Base-by-base conservation (phyloP, 2,329 filamentous ascomycete species). In the Sarocladium oryzae region DNA sequence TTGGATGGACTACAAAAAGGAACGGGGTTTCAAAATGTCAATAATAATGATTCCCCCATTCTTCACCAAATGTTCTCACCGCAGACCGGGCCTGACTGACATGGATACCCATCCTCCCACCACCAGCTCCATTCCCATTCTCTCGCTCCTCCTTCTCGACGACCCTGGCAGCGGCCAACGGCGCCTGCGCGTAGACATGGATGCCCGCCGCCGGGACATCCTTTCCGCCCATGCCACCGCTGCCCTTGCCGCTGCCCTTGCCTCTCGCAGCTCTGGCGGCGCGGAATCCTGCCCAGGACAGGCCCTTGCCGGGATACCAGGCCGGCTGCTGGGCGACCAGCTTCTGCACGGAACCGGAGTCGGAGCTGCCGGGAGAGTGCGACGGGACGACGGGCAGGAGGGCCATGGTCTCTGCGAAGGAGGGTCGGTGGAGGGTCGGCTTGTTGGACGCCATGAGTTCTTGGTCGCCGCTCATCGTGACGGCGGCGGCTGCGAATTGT, bases 1-100 rank as follows among this genome's bases (percentile, higher is more conserved):
- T 57, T 80, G 75, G 20, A 82, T 76, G 8, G 76, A 74, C 77
- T 81, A 26, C n/a, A n/a, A n/a, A n/a, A n/a, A n/a, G n/a, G n/a
- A n/a, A n/a, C n/a, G n/a, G n/a, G n/a, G n/a, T n/a, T n/a, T n/a
- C n/a, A n/a, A n/a, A n/a, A n/a, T n/a, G n/a, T n/a, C 28, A 13
- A 30, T 13, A 30, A 30, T 30, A 30, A 30, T n/a, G 28, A 30
- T 30, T 30, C 28, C 28, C n/a, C n/a, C n/a, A n/a, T n/a, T n/a
- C n/a, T n/a, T n/a, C n/a, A n/a, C n/a, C n/a, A n/a, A n/a, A n/a
- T n/a, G n/a, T n/a, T n/a, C n/a, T n/a, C n/a, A n/a, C n/a, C n/a
- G n/a, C n/a, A n/a, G n/a, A n/a, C n/a, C n/a, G 3, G 16, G 33
- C 4, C 20, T 15, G 21, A 62, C 69, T 58, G 53, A 71, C 69